Base-by-base conservation (phyloP, 768 basidiomycete species). In the Tylopilus intermedius region DNA sequence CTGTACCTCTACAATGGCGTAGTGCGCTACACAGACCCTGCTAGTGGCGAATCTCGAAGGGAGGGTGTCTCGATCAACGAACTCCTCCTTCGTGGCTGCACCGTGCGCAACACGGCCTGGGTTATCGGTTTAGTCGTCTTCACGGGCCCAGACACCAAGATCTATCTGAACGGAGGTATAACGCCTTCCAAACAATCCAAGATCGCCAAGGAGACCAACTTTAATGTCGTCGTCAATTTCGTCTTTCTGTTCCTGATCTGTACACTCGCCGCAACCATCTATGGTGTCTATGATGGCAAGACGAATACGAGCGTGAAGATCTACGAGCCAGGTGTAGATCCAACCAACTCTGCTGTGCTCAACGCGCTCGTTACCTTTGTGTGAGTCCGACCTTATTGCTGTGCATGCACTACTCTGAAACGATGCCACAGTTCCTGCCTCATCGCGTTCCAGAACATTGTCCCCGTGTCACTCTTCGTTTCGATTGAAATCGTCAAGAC, bases 401-500 rank as follows among this genome's bases (percentile, higher is more conserved):
- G 22, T 13, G 15, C 40, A 37, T 49, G 8, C 18, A 46, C 45
- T 8, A 13, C 26, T 47, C 58, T 60, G 3, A 58, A 11, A 5
- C 45, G 30, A 55, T 35, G 11, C 24, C 53, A 18, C 62, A 96
- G 93, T 26, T 90, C 94, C 2, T 90, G 88, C 67, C 80, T 99
- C 38, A 91, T 98, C 66, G 88, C 90, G 3, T 97, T 98, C 76
- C 94, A 97, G 72, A 97, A 97, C 70, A 94, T 96, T 66, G 88
- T 97, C 13, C 94, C 94, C 22, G 87, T 96, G 52, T 94, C 93
- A 3, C 80, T 97, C 22, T 95, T 95, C 76, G 96, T 97, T 66
- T 94, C 94, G 45, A 94, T 96, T 65, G 94, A 97, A 73, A 90
- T 96, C 58, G 94, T 96, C 76, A 96, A 96, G 76, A 96, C 94